Conservation (phyloP, 2,329 filamentous ascomycete species). For the Xylariaceae sp. region DNA sequence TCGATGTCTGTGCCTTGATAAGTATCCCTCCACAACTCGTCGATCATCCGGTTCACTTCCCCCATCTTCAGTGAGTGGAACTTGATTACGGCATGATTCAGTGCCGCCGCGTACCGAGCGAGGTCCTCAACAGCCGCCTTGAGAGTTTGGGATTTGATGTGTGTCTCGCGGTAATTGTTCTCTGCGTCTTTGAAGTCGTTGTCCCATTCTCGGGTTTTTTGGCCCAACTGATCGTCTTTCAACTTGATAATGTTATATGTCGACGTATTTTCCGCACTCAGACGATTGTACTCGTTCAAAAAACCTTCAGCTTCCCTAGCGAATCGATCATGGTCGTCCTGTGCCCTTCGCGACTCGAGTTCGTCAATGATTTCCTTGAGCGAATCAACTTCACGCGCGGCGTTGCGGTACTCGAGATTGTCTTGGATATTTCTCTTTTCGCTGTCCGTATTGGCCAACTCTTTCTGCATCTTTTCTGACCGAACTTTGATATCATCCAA, state of each 20-base stretch:
- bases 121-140: conserved; percentile 92
- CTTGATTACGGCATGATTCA: conserved; percentile 96
- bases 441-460: conserved; percentile 73
- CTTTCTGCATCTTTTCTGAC: conserved; percentile 73
- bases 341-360: conserved; percentile 74
- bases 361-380: conserved; percentile 68
- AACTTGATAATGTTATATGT: conserved; percentile 76
- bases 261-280: conserved; percentile 68
- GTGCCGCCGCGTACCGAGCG: conserved; percentile 72
- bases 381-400: conserved; percentile 62
- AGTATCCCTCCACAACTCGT: conserved; percentile 94
- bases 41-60: conserved; percentile 91
- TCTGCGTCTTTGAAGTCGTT: conserved; percentile 83
- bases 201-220: conserved; percentile 75
- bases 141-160: conserved; percentile 86
- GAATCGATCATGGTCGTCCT: conserved; percentile 75
- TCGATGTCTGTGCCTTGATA: conserved; percentile 98
- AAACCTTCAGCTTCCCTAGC: conserved; percentile 63
- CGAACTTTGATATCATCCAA: conserved; percentile 62
- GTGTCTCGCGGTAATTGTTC: conserved; percentile 75
- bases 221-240: conserved; percentile 75
- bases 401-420: conserved; percentile 81
- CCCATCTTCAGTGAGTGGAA: conserved; percentile 97
- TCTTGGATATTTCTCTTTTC: conserved; percentile 84
- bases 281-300: conserved; percentile 63